phyloP scores from a whole-genome alignment of 176 grass and related monocot genomes.

The Calamus simplicifolius region DNA sequence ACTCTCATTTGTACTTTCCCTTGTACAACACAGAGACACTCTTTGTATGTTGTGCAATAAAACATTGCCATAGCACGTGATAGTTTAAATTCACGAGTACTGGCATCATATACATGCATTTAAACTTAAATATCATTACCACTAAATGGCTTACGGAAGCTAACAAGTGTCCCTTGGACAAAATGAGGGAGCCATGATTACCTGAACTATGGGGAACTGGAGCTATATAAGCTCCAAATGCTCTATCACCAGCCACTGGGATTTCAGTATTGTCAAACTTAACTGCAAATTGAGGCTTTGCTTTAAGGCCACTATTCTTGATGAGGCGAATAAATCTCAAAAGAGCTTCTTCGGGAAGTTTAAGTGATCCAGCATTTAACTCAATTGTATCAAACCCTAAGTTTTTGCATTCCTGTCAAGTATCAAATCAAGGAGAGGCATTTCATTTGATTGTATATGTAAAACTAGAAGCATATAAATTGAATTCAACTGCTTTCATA shows the following conservation, averaged over 20 bases:
- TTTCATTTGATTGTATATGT: neutral
- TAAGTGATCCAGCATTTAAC: conserved; percentile 72
- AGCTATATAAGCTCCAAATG: conserved; percentile 63
- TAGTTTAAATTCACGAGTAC: no score
- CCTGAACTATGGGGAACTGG: conserved; percentile 49
- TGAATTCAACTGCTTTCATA: conserved; percentile 5
- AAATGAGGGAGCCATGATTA: conserved; percentile 9
- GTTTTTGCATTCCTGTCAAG: conserved; percentile 64
- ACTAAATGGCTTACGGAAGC: no score
- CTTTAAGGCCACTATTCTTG: conserved; percentile 51
- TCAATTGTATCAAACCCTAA: conserved; percentile 92
- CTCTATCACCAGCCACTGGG: conserved; percentile 53
- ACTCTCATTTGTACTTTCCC: no score
- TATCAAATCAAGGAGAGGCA: neutral
- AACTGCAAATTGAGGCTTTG: conserved; percentile 61
- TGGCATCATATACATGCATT: no score
- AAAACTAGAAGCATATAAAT: neutral
- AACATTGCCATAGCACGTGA: no score
- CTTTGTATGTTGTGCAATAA: no score
- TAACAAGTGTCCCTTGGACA: neutral
- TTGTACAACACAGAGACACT: no score
- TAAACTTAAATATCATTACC: no score
- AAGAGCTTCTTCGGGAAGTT: conserved; percentile 76
- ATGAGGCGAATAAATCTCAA: conserved; percentile 70
- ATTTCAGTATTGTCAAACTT: conserved; percentile 88